Evolutionary conservation across 2,329 filamentous ascomycete genomes (phyloP), one percentile per base, ranked within the genome.

Genomic region (Colletotrichum tropicale): DNA sequence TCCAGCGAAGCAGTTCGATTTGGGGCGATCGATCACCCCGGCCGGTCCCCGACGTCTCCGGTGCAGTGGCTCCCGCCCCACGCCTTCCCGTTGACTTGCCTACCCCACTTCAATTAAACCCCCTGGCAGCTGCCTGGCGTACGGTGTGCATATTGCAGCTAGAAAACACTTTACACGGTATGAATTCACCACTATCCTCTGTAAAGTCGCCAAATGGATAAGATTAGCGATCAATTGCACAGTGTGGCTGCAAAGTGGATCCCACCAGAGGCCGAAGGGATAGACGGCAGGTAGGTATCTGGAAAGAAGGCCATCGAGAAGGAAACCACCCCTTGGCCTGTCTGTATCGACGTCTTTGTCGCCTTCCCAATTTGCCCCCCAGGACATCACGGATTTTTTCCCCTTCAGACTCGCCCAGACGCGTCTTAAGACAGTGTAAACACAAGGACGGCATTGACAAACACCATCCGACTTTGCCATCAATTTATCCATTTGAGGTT

Each of bases 81-180:
- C 73, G 38, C 32, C 52, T 75, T 74, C 71, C 66, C 66, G 62
- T 34, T 28, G n/a, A 65, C 60, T 60, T 65, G 21, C 18, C 36
- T 36, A 61, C 21, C 48, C 70, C 64, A 43, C 74, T 61, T 74
- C 74, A 76, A 69, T 74, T 76, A 74, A 76, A 68, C 34, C 64
- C 73, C 73, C 70, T 74, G 52, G 28, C 61, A 55, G 69, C 69
- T 72, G 64, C 72, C 67, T 72, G 38, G 28, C 16, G 28, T 24
- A 66, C 66, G 48, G 66, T 58, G n/a, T 24, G 12, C n/a, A 30
- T 32, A 6, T 18, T 21, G 26, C 9, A 28, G 15, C 28, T 16
- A 13, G 15, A 16, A 67, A 32, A 7, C 34, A 21, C 8, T 24
- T 65, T 56, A n/a, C 70, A 76, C 74, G 48, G 74, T 48, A 16